A percentile compares a stretch with the other conserved stretches of the same genome.
Evolutionary conservation across 148 eudicot species (phyloP).

Genomic region (Camellia sinensis): DNA sequence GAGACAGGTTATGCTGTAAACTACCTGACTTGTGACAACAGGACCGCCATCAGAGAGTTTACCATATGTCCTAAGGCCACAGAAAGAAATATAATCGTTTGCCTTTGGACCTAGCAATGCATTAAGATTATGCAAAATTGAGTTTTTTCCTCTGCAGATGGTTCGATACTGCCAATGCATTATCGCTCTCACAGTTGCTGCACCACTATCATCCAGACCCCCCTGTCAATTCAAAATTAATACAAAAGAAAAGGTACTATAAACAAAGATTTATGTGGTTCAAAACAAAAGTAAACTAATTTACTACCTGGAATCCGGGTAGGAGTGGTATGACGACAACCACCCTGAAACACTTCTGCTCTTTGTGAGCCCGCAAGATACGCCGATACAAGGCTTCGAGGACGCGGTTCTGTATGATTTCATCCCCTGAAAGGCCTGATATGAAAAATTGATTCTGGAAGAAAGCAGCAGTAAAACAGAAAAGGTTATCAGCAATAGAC

Average conservation of each 20-base stretch:
- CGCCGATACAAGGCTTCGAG: constrained; percentile 78
- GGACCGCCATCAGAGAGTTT: constrained; percentile 73
- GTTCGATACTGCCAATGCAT: constrained; percentile 99
- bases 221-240: constrained; percentile 48
- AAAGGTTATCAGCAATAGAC: neutral
- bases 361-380: constrained; percentile 77
- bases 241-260: constrained; percentile 3
- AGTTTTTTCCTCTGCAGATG: constrained; percentile 78
- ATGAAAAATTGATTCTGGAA: constrained; percentile 97
- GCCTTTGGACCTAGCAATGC: constrained; percentile 66
- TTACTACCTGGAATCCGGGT: constrained; percentile 89
- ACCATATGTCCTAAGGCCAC: constrained; percentile 89
- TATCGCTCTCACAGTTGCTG: constrained; percentile 96
- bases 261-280: neutral
- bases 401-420: constrained; percentile 77
- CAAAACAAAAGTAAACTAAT: constrained; percentile 3
- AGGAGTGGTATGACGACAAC: constrained; percentile 87
- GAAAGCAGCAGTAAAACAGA: constrained; percentile 23
- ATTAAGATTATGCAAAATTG: constrained; percentile 79
- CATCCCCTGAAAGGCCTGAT: constrained; percentile 94
- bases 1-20: neutral
- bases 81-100: constrained; percentile 85
- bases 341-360: constrained; percentile 80
- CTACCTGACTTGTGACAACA: constrained; percentile 88
- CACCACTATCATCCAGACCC: constrained; percentile 96